phyloP scores from a whole-genome alignment of 805 yeast genomes.

The Cyberlindnera subsufficiens region DNA sequence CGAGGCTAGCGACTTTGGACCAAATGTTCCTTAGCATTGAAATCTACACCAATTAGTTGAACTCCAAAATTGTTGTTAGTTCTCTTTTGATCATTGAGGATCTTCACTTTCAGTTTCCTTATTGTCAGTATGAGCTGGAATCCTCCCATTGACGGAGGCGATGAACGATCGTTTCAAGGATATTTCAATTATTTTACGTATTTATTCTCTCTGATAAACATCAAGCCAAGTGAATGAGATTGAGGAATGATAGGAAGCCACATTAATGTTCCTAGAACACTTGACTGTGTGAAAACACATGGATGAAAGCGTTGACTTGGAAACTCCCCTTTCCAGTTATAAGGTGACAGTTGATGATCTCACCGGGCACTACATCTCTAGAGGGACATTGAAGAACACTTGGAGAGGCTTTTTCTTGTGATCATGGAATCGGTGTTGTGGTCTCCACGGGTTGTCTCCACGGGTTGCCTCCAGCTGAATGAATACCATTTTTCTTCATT shows the following conservation, averaged over 20 bases:
- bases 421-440: conserved; percentile 41
- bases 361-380: conserved; percentile 43
- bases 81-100: conserved; percentile 68
- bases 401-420: conserved; percentile 66
- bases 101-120: conserved; percentile 48
- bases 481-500: too few species aligned
- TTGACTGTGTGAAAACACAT: conserved; percentile 64
- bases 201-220: conserved; percentile 46
- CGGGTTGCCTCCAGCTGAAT: too few species aligned
- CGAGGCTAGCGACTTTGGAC: conserved; percentile 78
- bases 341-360: conserved; percentile 45
- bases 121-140: conserved; percentile 63
- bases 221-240: conserved; percentile 27
- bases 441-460: conserved; percentile 25
- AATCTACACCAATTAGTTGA: conserved; percentile 56
- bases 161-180: conserved; percentile 44
- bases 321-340: conserved; percentile 50
- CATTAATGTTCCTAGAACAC: conserved; percentile 70
- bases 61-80: conserved; percentile 69
- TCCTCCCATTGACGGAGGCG: conserved; percentile 41
- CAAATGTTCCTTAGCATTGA: conserved; percentile 67
- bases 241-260: conserved; percentile 58
- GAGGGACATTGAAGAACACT: conserved; percentile 43
- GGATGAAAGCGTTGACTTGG: conserved; percentile 47
- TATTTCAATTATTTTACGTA: conserved; percentile 38